These are phyloP conservation scores for Penicillium sp. DNA, from an alignment of 2,329 filamentous ascomycete genomes.

Conservation along the genomic window DNA sequence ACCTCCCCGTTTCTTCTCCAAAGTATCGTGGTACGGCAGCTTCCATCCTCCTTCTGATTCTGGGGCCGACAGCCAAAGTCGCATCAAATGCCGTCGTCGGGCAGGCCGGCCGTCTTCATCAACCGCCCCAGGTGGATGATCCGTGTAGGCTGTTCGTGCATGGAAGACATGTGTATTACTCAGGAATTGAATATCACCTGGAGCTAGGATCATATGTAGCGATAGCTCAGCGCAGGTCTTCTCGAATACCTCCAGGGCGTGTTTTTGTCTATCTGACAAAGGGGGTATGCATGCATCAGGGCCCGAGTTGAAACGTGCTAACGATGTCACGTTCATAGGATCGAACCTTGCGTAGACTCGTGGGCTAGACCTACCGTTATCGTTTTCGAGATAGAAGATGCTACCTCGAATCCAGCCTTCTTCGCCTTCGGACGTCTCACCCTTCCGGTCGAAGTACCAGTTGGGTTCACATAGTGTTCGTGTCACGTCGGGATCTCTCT, in stretches of 20 bases:
- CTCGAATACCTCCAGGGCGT: conserved; percentile 27
- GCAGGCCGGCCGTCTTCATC: conserved; percentile 22
- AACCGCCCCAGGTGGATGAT: conserved; percentile 23
- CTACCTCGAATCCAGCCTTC: conserved; percentile 68
- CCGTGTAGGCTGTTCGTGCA: conserved; percentile 28
- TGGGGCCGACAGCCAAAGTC: conserved; percentile 27
- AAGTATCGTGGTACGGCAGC: conserved; percentile 24
- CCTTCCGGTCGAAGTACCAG: conserved; percentile 90
- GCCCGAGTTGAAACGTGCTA: conserved; percentile 65
- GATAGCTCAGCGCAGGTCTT: conserved; percentile 24
- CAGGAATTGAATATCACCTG: conserved; percentile 31
- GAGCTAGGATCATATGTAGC: conserved; percentile 28
- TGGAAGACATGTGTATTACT: conserved; percentile 30
- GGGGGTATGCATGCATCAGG: conserved; percentile 27
- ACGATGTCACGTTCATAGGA: conserved; percentile 73
- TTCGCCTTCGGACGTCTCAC: conserved; percentile 71
- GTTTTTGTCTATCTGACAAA: conserved; percentile 25
- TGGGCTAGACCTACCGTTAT: conserved; percentile 47
- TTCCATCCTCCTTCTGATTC: conserved; percentile 30
- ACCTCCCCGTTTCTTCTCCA: conserved; percentile 30
- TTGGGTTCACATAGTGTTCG: conserved; percentile 68
- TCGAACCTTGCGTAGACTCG: conserved; percentile 69
- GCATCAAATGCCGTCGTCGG: conserved; percentile 28
- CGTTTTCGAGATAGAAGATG: conserved; percentile 72
- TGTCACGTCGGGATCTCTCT: conserved; percentile 71